These are phyloP conservation scores for Cyberlindnera mrakii DNA, from an alignment of 805 yeast species.

Conservation along the genomic window DNA sequence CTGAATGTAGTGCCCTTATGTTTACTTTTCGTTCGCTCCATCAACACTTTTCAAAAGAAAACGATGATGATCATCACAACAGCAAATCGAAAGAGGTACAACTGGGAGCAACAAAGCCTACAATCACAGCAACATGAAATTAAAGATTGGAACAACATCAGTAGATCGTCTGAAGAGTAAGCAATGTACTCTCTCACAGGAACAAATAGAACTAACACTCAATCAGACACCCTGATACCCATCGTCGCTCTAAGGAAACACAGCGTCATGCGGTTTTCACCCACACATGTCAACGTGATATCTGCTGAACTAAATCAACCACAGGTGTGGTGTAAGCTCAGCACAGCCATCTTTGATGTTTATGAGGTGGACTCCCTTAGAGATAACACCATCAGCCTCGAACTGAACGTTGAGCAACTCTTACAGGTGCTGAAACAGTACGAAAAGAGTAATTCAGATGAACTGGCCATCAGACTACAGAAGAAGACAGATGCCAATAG, in stretches of 20 bases:
- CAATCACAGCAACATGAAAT: conserved; percentile 20
- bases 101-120: background rate
- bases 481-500: conserved; percentile 20
- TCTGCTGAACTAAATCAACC: conserved; percentile 52
- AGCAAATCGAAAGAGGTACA: background rate
- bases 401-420: conserved; percentile 56
- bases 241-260: conserved; percentile 46
- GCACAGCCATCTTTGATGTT: conserved; percentile 30
- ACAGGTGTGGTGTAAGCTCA: conserved; percentile 61
- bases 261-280: conserved; percentile 53
- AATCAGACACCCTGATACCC: conserved; percentile 37
- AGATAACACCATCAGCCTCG: conserved; percentile 51
- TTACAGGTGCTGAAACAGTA: conserved; percentile 51
- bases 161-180: conserved; percentile 26
- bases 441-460: conserved; percentile 47
- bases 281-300: conserved; percentile 41
- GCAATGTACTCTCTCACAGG: conserved; percentile 1
- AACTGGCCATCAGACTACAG: conserved; percentile 46
- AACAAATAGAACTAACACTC: conserved; percentile 4
- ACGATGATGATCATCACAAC: background rate
- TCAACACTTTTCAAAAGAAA: background rate
- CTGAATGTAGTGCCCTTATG: too few species aligned
- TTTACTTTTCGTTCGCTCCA: background rate
- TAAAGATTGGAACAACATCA: conserved; percentile 24
- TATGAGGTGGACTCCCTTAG: conserved; percentile 37